phyloP scores from a whole-genome alignment of 768 basidiomycete genomes.

The Pseudohyphozyma bogoriensis region DNA sequence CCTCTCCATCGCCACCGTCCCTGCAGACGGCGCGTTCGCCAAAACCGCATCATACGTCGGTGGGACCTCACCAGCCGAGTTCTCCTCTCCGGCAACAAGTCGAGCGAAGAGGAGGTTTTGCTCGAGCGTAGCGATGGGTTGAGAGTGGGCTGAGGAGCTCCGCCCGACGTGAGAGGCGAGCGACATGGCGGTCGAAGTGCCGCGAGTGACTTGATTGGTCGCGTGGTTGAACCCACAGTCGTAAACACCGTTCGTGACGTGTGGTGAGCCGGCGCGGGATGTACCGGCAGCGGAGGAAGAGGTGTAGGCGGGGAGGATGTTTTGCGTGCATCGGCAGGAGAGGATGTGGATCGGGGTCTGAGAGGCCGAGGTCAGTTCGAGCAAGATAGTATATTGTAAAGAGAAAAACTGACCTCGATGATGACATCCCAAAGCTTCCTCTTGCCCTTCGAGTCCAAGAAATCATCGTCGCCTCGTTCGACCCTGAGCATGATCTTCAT shows the following conservation, averaged over 20 bases:
- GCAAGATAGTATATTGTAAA: background rate
- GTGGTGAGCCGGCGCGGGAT: constrained; percentile 1
- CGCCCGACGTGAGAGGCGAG: background rate
- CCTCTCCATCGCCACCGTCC: background rate
- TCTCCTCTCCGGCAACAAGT: constrained; percentile 71
- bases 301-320: constrained; percentile 67
- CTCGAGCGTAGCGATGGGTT: constrained; percentile 35
- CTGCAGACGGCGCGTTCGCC: background rate
- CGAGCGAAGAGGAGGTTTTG: constrained; percentile 56
- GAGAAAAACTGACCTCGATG: constrained; percentile 37
- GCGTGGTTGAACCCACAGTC: background rate
- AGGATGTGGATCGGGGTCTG: constrained; percentile 69
- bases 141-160: background rate
- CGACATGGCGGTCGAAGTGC: background rate
- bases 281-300: constrained; percentile 29
- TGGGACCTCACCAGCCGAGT: constrained; percentile 69
- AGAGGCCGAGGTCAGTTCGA: background rate
- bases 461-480: constrained; percentile 62
- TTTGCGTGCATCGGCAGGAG: constrained; percentile 73
- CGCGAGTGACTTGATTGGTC: background rate
- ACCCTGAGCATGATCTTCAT: constrained; percentile 76
- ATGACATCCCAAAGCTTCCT: constrained; percentile 46
- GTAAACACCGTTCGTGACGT: constrained; percentile 1
- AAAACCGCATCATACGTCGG: constrained; percentile 53
- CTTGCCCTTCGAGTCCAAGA: constrained; percentile 57